Conservation (phyloP, 1,284 basidiomycete genomes). For the Cryptococcus deneoformans region DNA sequence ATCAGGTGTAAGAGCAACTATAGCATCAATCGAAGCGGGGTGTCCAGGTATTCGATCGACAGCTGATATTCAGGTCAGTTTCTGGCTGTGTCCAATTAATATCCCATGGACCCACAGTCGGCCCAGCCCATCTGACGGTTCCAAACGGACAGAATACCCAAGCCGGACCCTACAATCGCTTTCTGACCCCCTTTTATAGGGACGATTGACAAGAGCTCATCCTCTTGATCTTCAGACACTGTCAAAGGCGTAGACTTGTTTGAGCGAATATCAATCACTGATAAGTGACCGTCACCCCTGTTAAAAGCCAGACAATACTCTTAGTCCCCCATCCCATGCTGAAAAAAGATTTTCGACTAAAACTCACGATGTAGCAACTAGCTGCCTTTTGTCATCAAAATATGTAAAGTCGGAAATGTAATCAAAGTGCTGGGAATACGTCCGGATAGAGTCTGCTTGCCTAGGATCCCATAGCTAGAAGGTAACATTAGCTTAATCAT, state of each 20-base stretch:
- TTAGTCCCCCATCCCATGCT: background rate
- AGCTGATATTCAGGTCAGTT: constrained; percentile 14
- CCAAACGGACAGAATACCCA: constrained; percentile 89
- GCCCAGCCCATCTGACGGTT: constrained; percentile 81
- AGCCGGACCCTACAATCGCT: constrained; percentile 82
- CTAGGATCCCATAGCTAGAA: constrained; percentile 84
- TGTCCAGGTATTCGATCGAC: constrained; percentile 92
- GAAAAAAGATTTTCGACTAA: background rate
- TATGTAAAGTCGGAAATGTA: constrained; percentile 93
- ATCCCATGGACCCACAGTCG: constrained; percentile 58
- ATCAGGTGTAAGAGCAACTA: constrained; percentile 66
- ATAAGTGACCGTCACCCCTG: constrained; percentile 88
- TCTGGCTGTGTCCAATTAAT: background rate
- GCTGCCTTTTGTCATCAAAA: constrained; percentile 76
- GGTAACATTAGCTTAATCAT: background rate
- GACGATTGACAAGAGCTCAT: constrained; percentile 82
- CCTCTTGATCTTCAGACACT: constrained; percentile 92
- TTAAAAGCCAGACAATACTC: background rate
- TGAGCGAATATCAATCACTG: constrained; percentile 80
- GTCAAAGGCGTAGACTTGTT: constrained; percentile 70
- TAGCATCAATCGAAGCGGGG: constrained; percentile 79
- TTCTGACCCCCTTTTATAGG: constrained; percentile 80
- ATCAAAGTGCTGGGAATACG: constrained; percentile 87
- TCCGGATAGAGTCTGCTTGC: constrained; percentile 60
- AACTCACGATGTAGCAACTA: constrained; percentile 75